Conservation (phyloP, 805 yeast genomes). For the Maudiozyma serrabonitensis region DNA sequence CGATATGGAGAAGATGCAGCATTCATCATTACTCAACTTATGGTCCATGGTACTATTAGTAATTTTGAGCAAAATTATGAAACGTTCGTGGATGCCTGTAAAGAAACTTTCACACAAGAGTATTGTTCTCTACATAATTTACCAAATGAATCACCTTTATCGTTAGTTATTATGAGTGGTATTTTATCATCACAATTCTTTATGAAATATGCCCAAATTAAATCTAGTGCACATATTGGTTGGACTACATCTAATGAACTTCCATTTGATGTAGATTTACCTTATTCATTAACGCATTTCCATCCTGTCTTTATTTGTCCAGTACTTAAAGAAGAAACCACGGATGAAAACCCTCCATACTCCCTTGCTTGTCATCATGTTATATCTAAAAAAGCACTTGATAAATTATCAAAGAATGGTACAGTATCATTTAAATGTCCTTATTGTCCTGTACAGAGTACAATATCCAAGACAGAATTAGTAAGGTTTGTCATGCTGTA, state of each 20-base stretch:
- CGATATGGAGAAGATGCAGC: slow-evolving; percentile 25
- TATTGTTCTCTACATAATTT: slow-evolving; percentile 41
- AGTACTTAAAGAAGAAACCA: slow-evolving; percentile 56
- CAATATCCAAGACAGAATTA: slow-evolving; percentile 35
- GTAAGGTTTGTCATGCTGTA: slow-evolving; percentile 33
- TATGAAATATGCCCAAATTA: slow-evolving; percentile 36
- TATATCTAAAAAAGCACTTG: slow-evolving; percentile 44
- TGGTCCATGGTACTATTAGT: slow-evolving; percentile 14
- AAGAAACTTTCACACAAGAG: slow-evolving; percentile 35
- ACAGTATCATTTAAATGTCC: slow-evolving; percentile 56
- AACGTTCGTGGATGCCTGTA: slow-evolving; percentile 17
- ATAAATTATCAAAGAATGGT: slow-evolving; percentile 35
- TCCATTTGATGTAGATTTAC: slow-evolving; percentile 52
- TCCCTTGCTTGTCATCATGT: slow-evolving; percentile 57
- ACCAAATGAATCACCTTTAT: slow-evolving; percentile 45
- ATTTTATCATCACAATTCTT: slow-evolving; percentile 44
- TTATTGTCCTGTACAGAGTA: slow-evolving; percentile 50
- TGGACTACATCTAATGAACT: slow-evolving; percentile 53
- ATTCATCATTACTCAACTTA: slow-evolving; percentile 33
- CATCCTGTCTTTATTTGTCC: slow-evolving; percentile 69
- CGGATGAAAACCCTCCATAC: slow-evolving; percentile 52
- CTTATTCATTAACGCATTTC: slow-evolving; percentile 38
- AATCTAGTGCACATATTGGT: slow-evolving; percentile 25
- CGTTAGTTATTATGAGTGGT: slow-evolving; percentile 42
- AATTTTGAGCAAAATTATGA: slow-evolving; percentile 18